Base-by-base conservation (phyloP, 2,329 filamentous ascomycete genomes). In the Alternaria atra region DNA sequence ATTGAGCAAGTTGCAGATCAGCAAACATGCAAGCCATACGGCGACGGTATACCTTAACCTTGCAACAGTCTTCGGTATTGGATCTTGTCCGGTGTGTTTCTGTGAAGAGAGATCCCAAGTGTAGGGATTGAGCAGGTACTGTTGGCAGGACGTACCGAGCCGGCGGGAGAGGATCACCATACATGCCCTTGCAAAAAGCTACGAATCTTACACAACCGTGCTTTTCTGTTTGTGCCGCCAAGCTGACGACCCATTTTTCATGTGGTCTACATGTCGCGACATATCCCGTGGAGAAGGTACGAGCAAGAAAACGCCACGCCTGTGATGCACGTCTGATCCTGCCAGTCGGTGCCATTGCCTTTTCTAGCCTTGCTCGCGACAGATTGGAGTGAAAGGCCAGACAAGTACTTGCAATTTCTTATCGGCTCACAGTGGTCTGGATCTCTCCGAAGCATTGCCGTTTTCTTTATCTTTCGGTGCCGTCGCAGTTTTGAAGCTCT, bases 261-360 rank as follows among this genome's bases (percentile, higher is more conserved):
- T 50, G 13, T 50, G 20, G 20, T n/a, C n/a, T 5, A 34, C 46
- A n/a, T 48, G 46, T 48, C 13, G 17, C 46, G 46, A 48, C 30
- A 7, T 23, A 34, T 23, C n/a, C 46, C 46, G 29, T 35, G 20
- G 32, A 27, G 46, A 35, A 50, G 46, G 30, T 34, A 48, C 25
- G 46, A 37, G 46, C 32, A 37, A 50, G 46, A 50, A 48, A 50
- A 34, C 32, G 46, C 32, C 32, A 50, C 20, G 46, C 32, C 46
- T n/a, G 20, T 32, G 46, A 50, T 50, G 30, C 46, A 37, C 46
- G 32, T 50, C 30, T 37, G 46, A 50, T 50, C 46, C 46, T 37
- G 46, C 13, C 20, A 25, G 30, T 25, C 30, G 13, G 30, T 35
- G 46, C 23, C 17, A 25, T 35, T 48, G 5, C 30, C 30, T 34